A percentile compares a stretch with the other conserved stretches of the same genome.
Evolutionary conservation across 2,329 filamentous ascomycete species (phyloP).

Genomic region (Sporothrix globosa): DNA sequence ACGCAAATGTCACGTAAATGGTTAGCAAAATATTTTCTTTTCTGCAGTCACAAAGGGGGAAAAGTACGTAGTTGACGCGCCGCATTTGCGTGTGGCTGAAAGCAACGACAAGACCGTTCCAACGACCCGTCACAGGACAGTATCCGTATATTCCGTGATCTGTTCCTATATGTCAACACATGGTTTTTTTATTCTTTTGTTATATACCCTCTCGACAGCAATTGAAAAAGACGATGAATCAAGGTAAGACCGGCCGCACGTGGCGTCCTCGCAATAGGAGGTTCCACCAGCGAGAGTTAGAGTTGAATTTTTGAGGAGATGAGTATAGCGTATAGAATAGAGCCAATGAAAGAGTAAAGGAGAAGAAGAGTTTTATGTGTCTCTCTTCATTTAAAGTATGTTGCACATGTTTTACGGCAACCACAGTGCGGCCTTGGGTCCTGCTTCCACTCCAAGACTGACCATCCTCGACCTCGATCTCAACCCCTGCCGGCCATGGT

Average conservation of each 20-base stretch:
- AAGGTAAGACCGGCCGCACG: neutral
- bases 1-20: neutral
- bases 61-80: neutral
- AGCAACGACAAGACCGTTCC: neutral
- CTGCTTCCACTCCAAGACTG: neutral
- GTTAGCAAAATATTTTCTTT: neutral
- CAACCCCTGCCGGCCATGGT: neutral
- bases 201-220: neutral
- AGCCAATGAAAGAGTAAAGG: neutral
- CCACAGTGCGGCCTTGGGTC: neutral
- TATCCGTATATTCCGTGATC: neutral
- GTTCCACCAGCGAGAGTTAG: neutral
- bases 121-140: neutral
- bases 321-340: neutral
- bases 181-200: neutral
- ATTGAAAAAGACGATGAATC: too few species aligned
- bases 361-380: neutral
- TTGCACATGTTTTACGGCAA: conserved; percentile 13
- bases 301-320: neutral
- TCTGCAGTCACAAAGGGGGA: neutral
- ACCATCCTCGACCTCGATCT: neutral
- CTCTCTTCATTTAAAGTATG: conserved; percentile 2
- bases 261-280: neutral
- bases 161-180: neutral
- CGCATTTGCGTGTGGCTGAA: neutral